Evolutionary conservation across 257 asterid species (phyloP).

Genomic region (Sherardia arvensis): DNA sequence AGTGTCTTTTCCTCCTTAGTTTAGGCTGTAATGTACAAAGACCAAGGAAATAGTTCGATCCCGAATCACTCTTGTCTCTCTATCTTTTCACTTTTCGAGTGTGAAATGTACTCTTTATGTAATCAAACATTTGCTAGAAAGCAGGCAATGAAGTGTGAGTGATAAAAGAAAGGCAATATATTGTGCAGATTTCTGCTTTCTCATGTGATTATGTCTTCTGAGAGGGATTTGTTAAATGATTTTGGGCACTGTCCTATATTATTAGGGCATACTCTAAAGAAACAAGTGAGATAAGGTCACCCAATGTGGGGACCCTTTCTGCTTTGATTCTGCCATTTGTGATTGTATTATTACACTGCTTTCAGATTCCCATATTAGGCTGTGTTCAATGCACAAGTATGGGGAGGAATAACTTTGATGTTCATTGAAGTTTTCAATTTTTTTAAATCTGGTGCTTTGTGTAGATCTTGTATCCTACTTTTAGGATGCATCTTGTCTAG

Average conservation of each 20-base stretch:
- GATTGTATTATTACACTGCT: slow-evolving; percentile 7
- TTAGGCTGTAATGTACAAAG: slow-evolving; percentile 20
- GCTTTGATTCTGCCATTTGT: not conserved
- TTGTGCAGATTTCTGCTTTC: slow-evolving; percentile 5
- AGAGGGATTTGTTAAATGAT: slow-evolving; percentile 4
- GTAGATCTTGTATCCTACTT: not conserved
- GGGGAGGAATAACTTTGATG: not conserved
- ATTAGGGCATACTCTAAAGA: slow-evolving; percentile 3
- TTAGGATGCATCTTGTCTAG: not conserved
- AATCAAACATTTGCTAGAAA: slow-evolving; percentile 5
- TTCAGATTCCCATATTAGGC: slow-evolving; percentile 4
- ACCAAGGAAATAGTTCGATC: slow-evolving; percentile 8
- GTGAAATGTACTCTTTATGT: slow-evolving; percentile 14
- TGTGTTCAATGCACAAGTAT: not conserved
- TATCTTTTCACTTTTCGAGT: slow-evolving; percentile 5
- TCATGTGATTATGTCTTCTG: slow-evolving; percentile 18
- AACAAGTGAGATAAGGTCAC: slow-evolving; percentile 16
- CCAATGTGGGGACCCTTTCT: slow-evolving; percentile 18
- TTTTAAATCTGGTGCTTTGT: not conserved
- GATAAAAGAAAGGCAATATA: not conserved
- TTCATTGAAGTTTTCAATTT: not conserved
- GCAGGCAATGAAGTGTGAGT: slow-evolving; percentile 6
- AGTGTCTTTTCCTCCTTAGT: slow-evolving; percentile 18
- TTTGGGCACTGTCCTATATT: not conserved
- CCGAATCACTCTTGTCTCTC: slow-evolving; percentile 3